Base-by-base conservation (phyloP, 495 filamentous ascomycete genomes). In the Pseudoneurospora amorphoporcata region DNA sequence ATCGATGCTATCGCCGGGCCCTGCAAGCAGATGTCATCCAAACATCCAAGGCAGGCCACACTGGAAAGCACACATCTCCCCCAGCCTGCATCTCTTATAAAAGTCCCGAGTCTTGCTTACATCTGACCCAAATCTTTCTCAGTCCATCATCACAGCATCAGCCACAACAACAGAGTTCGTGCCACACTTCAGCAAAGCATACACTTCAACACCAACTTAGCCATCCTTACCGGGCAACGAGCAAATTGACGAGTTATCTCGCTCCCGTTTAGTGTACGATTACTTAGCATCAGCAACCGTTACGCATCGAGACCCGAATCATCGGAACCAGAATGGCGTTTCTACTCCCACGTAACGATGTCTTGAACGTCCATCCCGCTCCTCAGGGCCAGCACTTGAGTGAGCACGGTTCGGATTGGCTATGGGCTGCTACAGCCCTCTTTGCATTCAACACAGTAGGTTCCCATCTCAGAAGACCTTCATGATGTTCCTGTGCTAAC, bases 341-440 rank as follows among this genome's bases (percentile, higher is more conserved):
- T 70, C 39, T 79, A 35, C 4, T 53, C 29, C 10, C 71, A 42
- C 77, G 77, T 32, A 86, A 87, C 76, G 81, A 81, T 37, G 85
- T 84, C 39, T 75, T 87, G 23, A 71, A 74, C 39, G 75, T 81
- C 77, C 83, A 87, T 77, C 85, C 82, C 4, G 83, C 84, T 2
- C 68, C 70, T 10, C 83, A 81, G 8, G 75, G 79, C 70, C 76
- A 82, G 41, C 74, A 61, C 53, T 79, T 87, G n/a, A 80, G 76
- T 38, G 77, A 76, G 19, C 78, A 84, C 70, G 84, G 84, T 45
- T 85, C 83, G 72, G 76, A 85, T 81, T 86, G 84, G 84, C 72
- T 85, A 40, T 86, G 76, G 75, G 76, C 84, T 29, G 84, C 82
- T 14, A 80, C 81, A 16, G 81, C 84, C 70, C 73, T 86, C 76